Base-by-base conservation (phyloP, 306 rosid genomes). In the Begonia peltatifolia region DNA sequence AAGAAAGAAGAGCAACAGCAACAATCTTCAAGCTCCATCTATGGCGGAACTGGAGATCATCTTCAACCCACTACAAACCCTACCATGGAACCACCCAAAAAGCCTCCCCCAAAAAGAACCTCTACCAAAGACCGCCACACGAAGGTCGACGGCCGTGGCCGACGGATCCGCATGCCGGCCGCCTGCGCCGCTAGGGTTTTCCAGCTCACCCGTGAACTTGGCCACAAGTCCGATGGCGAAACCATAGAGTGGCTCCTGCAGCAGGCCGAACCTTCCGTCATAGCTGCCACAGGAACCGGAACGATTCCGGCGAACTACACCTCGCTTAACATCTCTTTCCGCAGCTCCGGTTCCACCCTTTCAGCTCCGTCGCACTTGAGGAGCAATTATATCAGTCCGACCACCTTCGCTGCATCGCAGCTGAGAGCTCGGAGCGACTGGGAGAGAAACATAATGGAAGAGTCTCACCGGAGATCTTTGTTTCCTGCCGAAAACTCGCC, bases 161-260 rank as follows among this genome's bases (percentile, higher is more conserved):
- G 97, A 54, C 83, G 97, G 77, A 89, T 89, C 77, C 89, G 97
- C n/a, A 89, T 89, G 97, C 97, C 97, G 0, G 95, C 94, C 0
- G 80, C 88, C 12, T 89, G 97, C 13, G 97, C 97, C 0, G 97
- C 97, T 16, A 73, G 97, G 67, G 97, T 89, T 46, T 89, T 89
- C 42, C 97, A 89, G 69, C 77, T 89, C 5, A 89, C 97, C 11
- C 50, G 87, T 54, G 97, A 89, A 65, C 76, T 89, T 0, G 97
- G 97, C 38, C 95, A 89, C 66, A 89, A 84, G 53, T 89, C 95
- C 0, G 97, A 89, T 25, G 97, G 97, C 0, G 97, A 89, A 63
- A 89, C 97, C 30, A 78, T 89, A 9, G 90, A 89, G 84, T 89
- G 97, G 97, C 82, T 89, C 0, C 84, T 89, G 14, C 97, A 89